These are phyloP conservation scores for Mortierella sp. DNA, from an alignment of 371 early-diverging fungal species.

Conservation along the genomic window DNA sequence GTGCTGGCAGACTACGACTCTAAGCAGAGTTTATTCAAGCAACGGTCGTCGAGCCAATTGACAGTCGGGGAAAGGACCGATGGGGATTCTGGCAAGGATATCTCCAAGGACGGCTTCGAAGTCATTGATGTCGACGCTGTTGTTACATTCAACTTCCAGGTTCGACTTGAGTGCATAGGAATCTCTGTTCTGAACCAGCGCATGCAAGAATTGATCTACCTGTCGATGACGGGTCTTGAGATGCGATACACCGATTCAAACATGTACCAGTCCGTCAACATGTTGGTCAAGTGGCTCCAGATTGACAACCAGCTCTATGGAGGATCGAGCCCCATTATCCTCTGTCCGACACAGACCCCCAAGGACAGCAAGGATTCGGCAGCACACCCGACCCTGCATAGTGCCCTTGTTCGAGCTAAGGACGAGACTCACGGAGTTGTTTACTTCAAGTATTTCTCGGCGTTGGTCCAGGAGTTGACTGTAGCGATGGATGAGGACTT, in stretches of 20 bases:
- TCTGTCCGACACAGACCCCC: conserved; percentile 92
- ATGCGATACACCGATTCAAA: conserved; percentile 83
- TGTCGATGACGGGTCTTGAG: conserved; percentile 81
- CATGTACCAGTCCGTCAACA: conserved; percentile 79
- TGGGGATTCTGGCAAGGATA: conserved; percentile 34
- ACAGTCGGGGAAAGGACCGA: conserved; percentile 36
- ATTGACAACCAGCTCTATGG: conserved; percentile 96
- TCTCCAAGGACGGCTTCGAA: conserved; percentile 70
- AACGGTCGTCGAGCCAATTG: conserved; percentile 46
- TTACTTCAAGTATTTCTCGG: conserved; percentile 92
- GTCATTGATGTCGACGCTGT: conserved; percentile 70
- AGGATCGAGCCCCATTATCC: conserved; percentile 86
- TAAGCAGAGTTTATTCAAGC: conserved; percentile 73
- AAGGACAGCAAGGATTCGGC: conserved; percentile 73
- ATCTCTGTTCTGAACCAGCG: conserved; percentile 86
- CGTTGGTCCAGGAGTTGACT: conserved; percentile 93
- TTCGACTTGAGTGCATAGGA: conserved; percentile 91
- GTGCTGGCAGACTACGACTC: conserved; percentile 81
- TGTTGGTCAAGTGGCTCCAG: conserved; percentile 92
- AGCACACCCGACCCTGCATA: conserved; percentile 73
- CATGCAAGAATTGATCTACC: conserved; percentile 88
- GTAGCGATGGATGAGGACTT: conserved; percentile 95
- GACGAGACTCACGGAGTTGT: conserved; percentile 91
- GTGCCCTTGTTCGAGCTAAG: conserved; percentile 82
- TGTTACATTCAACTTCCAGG: conserved; percentile 72